phyloP scores from a whole-genome alignment of 352 stramenopile genomes.

The Pythium sp. region DNA sequence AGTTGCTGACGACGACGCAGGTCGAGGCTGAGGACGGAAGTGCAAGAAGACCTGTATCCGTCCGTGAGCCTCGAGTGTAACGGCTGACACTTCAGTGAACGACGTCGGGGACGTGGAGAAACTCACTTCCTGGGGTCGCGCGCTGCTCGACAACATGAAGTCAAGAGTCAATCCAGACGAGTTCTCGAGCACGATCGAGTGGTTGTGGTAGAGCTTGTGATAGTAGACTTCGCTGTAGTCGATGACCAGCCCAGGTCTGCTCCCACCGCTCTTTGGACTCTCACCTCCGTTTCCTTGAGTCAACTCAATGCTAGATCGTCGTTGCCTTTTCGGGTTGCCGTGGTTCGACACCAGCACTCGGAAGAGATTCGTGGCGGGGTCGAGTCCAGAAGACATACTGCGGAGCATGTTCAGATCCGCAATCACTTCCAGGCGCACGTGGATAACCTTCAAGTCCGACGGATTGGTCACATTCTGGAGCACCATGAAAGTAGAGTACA shows the following conservation, averaged over 20 bases:
- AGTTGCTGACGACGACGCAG: background rate
- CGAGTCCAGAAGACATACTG: slow-evolving; percentile 72
- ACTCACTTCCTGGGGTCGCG: slow-evolving; percentile 70
- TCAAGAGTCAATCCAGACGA: slow-evolving; percentile 80
- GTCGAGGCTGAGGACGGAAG: slow-evolving; percentile 67
- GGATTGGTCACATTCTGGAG: slow-evolving; percentile 83
- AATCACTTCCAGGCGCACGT: slow-evolving; percentile 83
- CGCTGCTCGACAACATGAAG: slow-evolving; percentile 86
- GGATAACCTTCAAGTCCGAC: slow-evolving; percentile 84
- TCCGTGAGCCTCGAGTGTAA: slow-evolving; percentile 65
- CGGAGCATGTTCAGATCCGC: slow-evolving; percentile 82
- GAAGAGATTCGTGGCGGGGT: slow-evolving; percentile 74
- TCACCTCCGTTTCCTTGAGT: slow-evolving; percentile 2
- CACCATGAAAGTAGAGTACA: slow-evolving; percentile 86
- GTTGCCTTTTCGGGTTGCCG: slow-evolving; percentile 48
- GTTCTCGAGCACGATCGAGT: slow-evolving; percentile 89
- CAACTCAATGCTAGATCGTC: slow-evolving; percentile 60
- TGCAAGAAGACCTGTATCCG: slow-evolving; percentile 87
- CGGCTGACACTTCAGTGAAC: slow-evolving; percentile 76
- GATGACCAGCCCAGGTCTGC: slow-evolving; percentile 44
- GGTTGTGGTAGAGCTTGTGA: slow-evolving; percentile 88
- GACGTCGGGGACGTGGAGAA: slow-evolving; percentile 84
- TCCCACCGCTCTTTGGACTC: slow-evolving; percentile 17
- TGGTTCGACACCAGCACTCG: slow-evolving; percentile 85
- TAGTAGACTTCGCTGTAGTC: slow-evolving; percentile 88